Percentiles rank a stretch among this genome's conserved stretches.
Conservation (phyloP, 331 rosid genomes). For the Phaseolus coccineus region DNA sequence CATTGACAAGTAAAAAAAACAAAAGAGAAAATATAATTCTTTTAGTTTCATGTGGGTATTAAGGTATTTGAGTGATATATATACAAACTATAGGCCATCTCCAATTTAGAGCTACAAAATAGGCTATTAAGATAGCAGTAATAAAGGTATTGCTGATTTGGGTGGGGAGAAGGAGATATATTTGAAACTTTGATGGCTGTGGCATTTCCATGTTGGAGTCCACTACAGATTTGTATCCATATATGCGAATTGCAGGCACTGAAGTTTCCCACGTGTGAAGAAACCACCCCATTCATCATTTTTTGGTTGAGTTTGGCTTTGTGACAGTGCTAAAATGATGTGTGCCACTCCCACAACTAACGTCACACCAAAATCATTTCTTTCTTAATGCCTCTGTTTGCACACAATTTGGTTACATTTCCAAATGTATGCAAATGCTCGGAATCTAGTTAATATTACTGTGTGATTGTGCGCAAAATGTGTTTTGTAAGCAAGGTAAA, state of each 20-base stretch:
- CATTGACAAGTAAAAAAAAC: background rate
- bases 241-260: slow-evolving; percentile 22
- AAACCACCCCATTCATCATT: slow-evolving; percentile 3
- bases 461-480: background rate
- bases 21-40: background rate
- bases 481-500: background rate
- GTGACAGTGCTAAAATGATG: slow-evolving; percentile 59
- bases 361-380: slow-evolving; percentile 11
- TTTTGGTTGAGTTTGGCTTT: slow-evolving; percentile 13
- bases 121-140: background rate
- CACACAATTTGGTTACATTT: background rate
- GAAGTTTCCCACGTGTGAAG: slow-evolving; percentile 38
- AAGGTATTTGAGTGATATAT: background rate
- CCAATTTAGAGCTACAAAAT: slow-evolving; percentile 49
- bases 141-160: slow-evolving; percentile 24
- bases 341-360: slow-evolving; percentile 54
- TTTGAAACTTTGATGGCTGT: slow-evolving; percentile 38
- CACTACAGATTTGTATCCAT: slow-evolving; percentile 37
- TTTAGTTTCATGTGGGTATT: slow-evolving; percentile 24
- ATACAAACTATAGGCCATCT: slow-evolving; percentile 23
- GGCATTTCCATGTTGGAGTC: slow-evolving; percentile 48
- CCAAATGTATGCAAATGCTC: background rate
- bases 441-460: background rate
- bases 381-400: slow-evolving; percentile 1
- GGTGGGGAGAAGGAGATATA: slow-evolving; percentile 21